These are phyloP conservation scores for Pyricularia sp. DNA, from an alignment of 2,329 filamentous ascomycete species.

Conservation along the genomic window DNA sequence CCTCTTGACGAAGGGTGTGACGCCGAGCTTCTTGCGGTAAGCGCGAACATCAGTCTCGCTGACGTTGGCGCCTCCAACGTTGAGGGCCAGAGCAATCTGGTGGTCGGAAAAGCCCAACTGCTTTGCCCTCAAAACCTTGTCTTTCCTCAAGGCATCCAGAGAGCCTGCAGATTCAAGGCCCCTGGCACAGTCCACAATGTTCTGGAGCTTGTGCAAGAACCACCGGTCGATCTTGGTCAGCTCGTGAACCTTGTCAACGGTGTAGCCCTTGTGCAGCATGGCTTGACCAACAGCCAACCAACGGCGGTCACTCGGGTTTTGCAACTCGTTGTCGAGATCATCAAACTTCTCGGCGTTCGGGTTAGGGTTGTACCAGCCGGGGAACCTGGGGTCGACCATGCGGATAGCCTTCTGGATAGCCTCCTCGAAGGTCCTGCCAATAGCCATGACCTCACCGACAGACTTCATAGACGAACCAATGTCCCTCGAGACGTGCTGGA, in stretches of 20 bases:
- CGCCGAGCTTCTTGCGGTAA: conserved; percentile 73
- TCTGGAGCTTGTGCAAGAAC: conserved; percentile 90
- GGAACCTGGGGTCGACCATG: conserved; percentile 84
- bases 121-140: conserved; percentile 84
- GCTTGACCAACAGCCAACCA: conserved; percentile 97
- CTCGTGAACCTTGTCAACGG: conserved; percentile 84
- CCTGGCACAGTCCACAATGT: conserved; percentile 84
- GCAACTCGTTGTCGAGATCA: conserved; percentile 78
- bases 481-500: conserved; percentile 96
- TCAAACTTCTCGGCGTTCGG: conserved; percentile 73
- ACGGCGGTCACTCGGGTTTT: conserved; percentile 89
- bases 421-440: conserved; percentile 96
- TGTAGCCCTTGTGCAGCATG: conserved; percentile 94
- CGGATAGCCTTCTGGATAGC: conserved; percentile 98
- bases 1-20: conserved; percentile 94
- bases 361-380: conserved; percentile 64
- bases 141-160: conserved; percentile 77
- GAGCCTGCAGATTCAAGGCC: conserved; percentile 79
- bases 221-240: conserved; percentile 62
- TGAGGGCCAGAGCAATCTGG: conserved; percentile 83
- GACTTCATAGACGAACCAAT: conserved; percentile 99
- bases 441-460: conserved; percentile 98
- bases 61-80: conserved; percentile 32
- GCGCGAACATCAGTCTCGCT: conserved; percentile 87
- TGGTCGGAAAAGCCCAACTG: conserved; percentile 96